Conservation (phyloP, 2,329 filamentous ascomycete species). For the Penicillium olsonii region DNA sequence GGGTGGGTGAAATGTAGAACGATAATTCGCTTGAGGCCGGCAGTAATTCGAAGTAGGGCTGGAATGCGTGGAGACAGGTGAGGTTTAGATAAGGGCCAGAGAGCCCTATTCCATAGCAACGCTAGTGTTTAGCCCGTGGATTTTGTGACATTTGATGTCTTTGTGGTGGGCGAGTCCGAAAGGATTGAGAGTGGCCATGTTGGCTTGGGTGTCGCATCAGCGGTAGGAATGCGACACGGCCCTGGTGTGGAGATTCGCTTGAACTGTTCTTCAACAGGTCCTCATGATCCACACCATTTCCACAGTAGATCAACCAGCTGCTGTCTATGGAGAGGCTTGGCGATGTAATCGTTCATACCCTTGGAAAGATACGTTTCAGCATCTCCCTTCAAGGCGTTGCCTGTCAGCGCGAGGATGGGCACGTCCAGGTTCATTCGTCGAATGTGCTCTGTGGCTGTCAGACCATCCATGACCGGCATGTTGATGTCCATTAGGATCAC, state of each 20-base stretch:
- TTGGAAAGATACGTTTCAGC: slow-evolving; percentile 55
- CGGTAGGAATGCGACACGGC: neutral
- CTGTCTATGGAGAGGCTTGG: slow-evolving; percentile 57
- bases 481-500: slow-evolving; percentile 51
- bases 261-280: neutral
- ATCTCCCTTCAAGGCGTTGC: slow-evolving; percentile 59
- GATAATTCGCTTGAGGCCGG: neutral
- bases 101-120: neutral
- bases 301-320: slow-evolving; percentile 48
- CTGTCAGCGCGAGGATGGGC: slow-evolving; percentile 59
- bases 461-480: slow-evolving; percentile 51
- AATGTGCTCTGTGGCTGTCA: slow-evolving; percentile 47
- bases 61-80: too few relatives aligned
- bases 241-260: neutral
- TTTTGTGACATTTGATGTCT: neutral
- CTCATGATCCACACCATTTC: slow-evolving; percentile 37
- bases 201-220: neutral
- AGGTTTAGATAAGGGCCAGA: neutral
- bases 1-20: neutral
- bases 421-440: slow-evolving; percentile 40
- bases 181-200: neutral
- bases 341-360: slow-evolving; percentile 59
- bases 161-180: neutral
- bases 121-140: neutral
- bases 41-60: neutral